A percentile compares a stretch with the other conserved stretches of the same genome.
Evolutionary conservation across 2,329 filamentous ascomycete genomes (phyloP).

Genomic region (Talaromyces albobiverticillius): DNA sequence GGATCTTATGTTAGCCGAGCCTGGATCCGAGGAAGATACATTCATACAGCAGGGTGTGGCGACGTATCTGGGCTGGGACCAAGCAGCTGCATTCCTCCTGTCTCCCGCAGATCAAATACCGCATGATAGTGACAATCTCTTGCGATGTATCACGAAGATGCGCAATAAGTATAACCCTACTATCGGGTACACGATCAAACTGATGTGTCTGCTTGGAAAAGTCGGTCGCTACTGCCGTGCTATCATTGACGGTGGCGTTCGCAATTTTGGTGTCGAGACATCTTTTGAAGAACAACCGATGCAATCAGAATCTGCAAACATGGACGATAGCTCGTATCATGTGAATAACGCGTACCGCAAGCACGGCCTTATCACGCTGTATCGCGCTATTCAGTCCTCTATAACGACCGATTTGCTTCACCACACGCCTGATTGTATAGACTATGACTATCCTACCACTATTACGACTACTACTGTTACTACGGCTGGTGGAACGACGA

Average conservation of each 20-base stretch:
- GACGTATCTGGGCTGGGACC: neutral
- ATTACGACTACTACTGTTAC: constrained; percentile 10
- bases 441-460: too few relatives aligned
- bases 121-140: neutral
- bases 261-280: neutral
- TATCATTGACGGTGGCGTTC: neutral
- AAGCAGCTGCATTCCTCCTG: neutral
- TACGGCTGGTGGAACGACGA: too few relatives aligned
- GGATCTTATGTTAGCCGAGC: neutral
- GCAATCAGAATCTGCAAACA: neutral
- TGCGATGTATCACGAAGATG: neutral
- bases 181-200: neutral
- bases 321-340: neutral
- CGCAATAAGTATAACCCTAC: neutral
- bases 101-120: neutral
- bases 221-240: neutral
- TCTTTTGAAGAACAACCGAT: neutral
- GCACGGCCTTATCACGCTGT: neutral
- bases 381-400: neutral
- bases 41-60: neutral
- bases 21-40: neutral
- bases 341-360: neutral
- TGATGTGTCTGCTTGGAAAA: neutral
- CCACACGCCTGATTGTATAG: too few relatives aligned
- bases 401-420: too few relatives aligned